Evolutionary conservation across 108 stramenopile species (phyloP).

Genomic region (Epithemia pelagica): DNA sequence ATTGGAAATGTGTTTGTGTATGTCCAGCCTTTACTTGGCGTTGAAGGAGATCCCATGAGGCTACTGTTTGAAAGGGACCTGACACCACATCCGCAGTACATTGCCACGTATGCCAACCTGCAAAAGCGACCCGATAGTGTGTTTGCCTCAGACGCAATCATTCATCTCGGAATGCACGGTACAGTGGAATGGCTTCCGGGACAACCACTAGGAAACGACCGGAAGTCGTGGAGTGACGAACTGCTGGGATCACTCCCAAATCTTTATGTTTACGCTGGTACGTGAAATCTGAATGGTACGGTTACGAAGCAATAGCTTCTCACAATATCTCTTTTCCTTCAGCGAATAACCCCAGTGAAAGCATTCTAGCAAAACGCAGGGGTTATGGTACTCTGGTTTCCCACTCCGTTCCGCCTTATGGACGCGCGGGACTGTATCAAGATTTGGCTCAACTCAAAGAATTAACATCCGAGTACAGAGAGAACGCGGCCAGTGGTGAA

Average conservation of each 20-base stretch:
- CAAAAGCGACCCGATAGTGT: conserved; percentile 27
- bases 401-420: conserved; percentile 86
- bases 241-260: conserved; percentile 69
- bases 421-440: conserved; percentile 72
- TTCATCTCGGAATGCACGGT: conserved; percentile 85
- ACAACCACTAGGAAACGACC: conserved; percentile 75
- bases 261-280: conserved; percentile 58
- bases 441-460: conserved; percentile 79
- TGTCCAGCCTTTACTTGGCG: conserved; percentile 78
- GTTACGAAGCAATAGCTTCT: too few species aligned
- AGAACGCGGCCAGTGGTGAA: conserved; percentile 18
- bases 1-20: conserved; percentile 76
- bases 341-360: conserved; percentile 79
- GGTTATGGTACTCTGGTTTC: conserved; percentile 79
- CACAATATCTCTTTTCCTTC: conserved; percentile 24
- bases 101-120: conserved; percentile 72
- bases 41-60: conserved; percentile 88
- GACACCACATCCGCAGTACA: conserved; percentile 86
- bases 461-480: conserved; percentile 65
- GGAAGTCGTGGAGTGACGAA: conserved; percentile 70
- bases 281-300: too few species aligned
- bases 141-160: conserved; percentile 52
- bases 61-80: conserved; percentile 77
- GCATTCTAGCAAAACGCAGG: conserved; percentile 82
- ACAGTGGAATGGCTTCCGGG: conserved; percentile 78